A percentile compares a stretch with the other conserved stretches of the same genome.
Conservation (phyloP, 768 basidiomycete species). For the Phaeotremella skinneri region DNA sequence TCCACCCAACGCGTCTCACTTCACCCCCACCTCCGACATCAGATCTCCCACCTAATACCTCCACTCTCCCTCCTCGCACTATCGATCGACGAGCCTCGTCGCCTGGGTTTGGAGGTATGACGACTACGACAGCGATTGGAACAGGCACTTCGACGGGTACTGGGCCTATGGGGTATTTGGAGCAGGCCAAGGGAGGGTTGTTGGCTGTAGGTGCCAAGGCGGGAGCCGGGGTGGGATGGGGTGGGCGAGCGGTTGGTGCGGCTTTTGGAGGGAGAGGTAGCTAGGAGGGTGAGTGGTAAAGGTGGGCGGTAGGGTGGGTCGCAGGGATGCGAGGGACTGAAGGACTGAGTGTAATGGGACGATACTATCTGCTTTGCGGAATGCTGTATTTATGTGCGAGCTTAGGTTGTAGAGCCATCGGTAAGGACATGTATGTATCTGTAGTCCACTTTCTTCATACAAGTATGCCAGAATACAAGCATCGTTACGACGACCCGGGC, state of each 20-base stretch:
- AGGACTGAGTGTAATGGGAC: too few species aligned
- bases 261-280: constrained; percentile 16
- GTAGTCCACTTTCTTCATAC: too few species aligned
- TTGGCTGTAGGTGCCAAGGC: constrained; percentile 42
- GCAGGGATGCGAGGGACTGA: too few species aligned
- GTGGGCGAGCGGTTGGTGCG: constrained; percentile 22
- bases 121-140: not conserved
- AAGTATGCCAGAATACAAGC: too few species aligned
- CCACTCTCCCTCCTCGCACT: not conserved
- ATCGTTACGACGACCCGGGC: too few species aligned
- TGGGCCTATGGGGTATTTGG: constrained; percentile 39
- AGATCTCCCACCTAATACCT: constrained; percentile 4
- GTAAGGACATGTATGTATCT: too few species aligned
- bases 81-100: constrained; percentile 5
- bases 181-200: constrained; percentile 46
- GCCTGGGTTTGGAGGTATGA: not conserved
- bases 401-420: too few species aligned
- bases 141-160: constrained; percentile 15
- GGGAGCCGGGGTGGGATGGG: constrained; percentile 42
- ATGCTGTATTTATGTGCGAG: too few species aligned
- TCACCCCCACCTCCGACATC: constrained; percentile 28
- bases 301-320: not conserved
- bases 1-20: constrained; percentile 23
- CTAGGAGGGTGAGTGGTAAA: not conserved
- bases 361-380: too few species aligned